These are phyloP conservation scores for Oryza longistaminata DNA, from an alignment of 176 grass and related monocot species.

Conservation along the genomic window DNA sequence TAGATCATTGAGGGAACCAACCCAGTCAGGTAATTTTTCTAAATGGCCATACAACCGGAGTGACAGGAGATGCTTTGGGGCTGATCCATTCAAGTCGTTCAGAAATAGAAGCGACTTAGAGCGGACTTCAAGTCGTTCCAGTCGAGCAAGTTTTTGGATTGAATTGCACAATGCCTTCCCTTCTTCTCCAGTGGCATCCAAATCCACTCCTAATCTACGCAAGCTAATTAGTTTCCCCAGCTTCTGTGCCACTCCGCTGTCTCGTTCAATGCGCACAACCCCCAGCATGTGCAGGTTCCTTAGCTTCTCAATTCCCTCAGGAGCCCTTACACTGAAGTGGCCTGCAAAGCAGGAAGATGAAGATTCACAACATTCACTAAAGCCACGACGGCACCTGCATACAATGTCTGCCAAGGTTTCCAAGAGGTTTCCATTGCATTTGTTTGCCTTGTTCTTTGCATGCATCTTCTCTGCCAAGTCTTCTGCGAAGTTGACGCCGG, in stretches of 20 bases:
- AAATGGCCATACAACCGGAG: slow-evolving; percentile 12
- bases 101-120: slow-evolving; percentile 9
- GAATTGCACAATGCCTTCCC: neutral
- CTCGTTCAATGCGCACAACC: slow-evolving; percentile 7
- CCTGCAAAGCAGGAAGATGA: neutral
- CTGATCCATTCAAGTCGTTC: neutral
- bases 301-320: slow-evolving; percentile 33
- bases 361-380: neutral
- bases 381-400: neutral
- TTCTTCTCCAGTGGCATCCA: neutral
- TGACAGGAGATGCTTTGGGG: slow-evolving; percentile 29
- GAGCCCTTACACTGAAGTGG: slow-evolving; percentile 25
- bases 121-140: slow-evolving; percentile 28
- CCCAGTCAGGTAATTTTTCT: neutral
- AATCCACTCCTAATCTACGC: slow-evolving; percentile 21
- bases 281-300: slow-evolving; percentile 42
- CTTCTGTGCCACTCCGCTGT: slow-evolving; percentile 11
- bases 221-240: slow-evolving; percentile 3
- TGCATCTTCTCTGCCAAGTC: slow-evolving; percentile 17
- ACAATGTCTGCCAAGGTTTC: neutral
- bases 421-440: neutral
- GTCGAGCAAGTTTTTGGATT: neutral
- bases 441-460: no score
- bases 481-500: neutral
- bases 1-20: slow-evolving; percentile 27